Percentiles rank a stretch among this genome's conserved stretches.
Conservation (phyloP, 2,329 filamentous ascomycete species). For the Talaromyces sp. region DNA sequence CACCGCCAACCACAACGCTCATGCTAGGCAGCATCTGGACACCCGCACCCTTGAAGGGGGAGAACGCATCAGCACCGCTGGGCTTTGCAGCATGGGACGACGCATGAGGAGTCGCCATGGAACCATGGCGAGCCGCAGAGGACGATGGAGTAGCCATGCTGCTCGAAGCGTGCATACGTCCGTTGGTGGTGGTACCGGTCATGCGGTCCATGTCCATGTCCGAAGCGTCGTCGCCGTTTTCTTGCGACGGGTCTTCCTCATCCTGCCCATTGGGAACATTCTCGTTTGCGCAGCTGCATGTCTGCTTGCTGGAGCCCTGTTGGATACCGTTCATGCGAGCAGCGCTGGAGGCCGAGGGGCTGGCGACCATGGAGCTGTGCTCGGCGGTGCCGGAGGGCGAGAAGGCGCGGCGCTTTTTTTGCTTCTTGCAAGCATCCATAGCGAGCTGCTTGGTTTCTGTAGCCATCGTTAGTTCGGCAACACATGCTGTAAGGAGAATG, state of each 20-base stretch:
- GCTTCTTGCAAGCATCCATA: constrained; percentile 4
- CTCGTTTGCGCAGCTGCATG: constrained; percentile 6
- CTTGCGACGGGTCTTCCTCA: no score
- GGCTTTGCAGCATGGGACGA: not conserved
- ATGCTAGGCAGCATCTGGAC: constrained; percentile 5
- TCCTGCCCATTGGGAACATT: not conserved
- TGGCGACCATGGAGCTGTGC: constrained; percentile 1
- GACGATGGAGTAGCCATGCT: constrained; percentile 3
- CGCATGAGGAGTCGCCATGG: not conserved
- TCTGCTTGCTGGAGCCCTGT: not conserved
- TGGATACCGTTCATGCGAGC: constrained; percentile 5
- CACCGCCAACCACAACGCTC: constrained; percentile 4
- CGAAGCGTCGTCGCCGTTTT: not conserved
- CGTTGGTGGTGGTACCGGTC: not conserved
- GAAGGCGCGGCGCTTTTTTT: constrained; percentile 6
- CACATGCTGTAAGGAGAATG: not conserved
- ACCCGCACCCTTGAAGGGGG: constrained; percentile 7
- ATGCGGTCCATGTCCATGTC: not conserved
- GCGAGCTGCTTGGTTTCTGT: constrained; percentile 5
- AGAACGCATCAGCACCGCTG: constrained; percentile 4
- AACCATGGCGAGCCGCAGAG: constrained; percentile 1
- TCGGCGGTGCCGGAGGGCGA: constrained; percentile 5
- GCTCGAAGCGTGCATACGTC: constrained; percentile 2
- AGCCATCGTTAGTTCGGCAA: not conserved
- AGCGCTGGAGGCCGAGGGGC: constrained; percentile 3